Evolutionary conservation across 2,329 filamentous ascomycete species (phyloP), one percentile per base, ranked within the genome.

Genomic region (Ilyonectria robusta): DNA sequence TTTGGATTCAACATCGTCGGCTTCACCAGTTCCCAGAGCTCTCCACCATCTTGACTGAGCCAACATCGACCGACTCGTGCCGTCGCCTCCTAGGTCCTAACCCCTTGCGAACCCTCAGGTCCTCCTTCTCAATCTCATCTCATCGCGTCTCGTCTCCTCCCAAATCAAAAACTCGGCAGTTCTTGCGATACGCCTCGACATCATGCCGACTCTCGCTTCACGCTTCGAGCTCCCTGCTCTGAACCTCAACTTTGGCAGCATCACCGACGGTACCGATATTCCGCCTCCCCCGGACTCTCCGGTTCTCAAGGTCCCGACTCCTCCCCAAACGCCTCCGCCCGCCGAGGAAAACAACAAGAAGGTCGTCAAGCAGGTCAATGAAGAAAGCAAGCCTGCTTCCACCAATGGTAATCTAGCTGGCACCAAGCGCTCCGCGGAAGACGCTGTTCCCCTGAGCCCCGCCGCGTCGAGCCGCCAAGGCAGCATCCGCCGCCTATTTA

Each of bases 231-330:
- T 90, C 65, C 88, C 88, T 9, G 84, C 83, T 53, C 83, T 90
- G 67, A 81, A 90, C 69, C 84, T 90, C 80, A 85, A 88, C 71
- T 89, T 89, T 72, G 83, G 84, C 66, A 88, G 85, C 53, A 81
- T 90, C 75, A 90, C 88, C 48, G 88, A 90, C 46, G 88, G 88
- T 60, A 90, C 88, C 76, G 76, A 88, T 75, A 90, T 90, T 70
- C 88, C 88, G 48, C 86, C 88, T 33, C 88, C 88, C 26, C 82
- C 81, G 53, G 87, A 87, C 19, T 89, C 87, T 54, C 88, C 88
- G 53, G 78, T 85, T 59, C 79, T 83, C 71, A 84, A 87, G 76
- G 81, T 83, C 46, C 82, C 82, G 50, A 82, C 83, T 62, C 84
- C 83, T 67, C 83, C 85, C 17, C 77, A 76, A 66, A 80, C 80